Conservation (phyloP, 768 basidiomycete genomes). For the Floccularia luteovirens region DNA sequence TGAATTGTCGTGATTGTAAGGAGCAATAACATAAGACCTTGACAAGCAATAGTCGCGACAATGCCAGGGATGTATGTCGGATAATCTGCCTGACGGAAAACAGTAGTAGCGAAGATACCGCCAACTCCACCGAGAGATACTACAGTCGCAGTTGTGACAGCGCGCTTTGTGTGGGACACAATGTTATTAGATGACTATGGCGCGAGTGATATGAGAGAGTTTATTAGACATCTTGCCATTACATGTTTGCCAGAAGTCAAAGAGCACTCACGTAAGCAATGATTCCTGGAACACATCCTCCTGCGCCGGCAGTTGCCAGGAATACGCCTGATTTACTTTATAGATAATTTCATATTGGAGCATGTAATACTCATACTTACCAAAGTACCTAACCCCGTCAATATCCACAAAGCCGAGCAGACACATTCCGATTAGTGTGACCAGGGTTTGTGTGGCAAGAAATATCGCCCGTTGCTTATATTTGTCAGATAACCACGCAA, state of each 20-base stretch:
- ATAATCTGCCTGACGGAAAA: slow-evolving; percentile 6
- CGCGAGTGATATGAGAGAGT: too few species aligned
- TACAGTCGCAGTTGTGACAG: slow-evolving; percentile 5
- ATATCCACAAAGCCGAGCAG: slow-evolving; percentile 6
- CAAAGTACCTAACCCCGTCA: slow-evolving; percentile 4
- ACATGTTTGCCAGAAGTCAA: too few species aligned
- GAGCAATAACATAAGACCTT: slow-evolving; percentile 4
- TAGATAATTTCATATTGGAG: neutral
- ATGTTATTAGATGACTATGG: slow-evolving; percentile 8
- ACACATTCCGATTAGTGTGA: slow-evolving; percentile 2
- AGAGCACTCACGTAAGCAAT: slow-evolving; percentile 8
- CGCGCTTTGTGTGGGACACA: slow-evolving; percentile 7
- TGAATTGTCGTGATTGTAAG: slow-evolving; percentile 4
- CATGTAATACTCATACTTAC: neutral
- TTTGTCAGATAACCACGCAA: slow-evolving; percentile 7
- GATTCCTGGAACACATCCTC: slow-evolving; percentile 4
- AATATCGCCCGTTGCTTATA: slow-evolving; percentile 4
- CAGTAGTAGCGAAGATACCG: slow-evolving; percentile 5
- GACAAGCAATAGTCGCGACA: slow-evolving; percentile 2
- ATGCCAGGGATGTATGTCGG: slow-evolving; percentile 5
- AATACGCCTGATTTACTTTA: slow-evolving; percentile 3
- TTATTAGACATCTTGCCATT: too few species aligned
- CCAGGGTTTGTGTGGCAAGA: neutral
- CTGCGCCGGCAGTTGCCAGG: slow-evolving; percentile 6
- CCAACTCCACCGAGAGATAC: slow-evolving; percentile 5